phyloP scores from a whole-genome alignment of 2,329 filamentous ascomycete genomes.

The Hypoxylon sp. region DNA sequence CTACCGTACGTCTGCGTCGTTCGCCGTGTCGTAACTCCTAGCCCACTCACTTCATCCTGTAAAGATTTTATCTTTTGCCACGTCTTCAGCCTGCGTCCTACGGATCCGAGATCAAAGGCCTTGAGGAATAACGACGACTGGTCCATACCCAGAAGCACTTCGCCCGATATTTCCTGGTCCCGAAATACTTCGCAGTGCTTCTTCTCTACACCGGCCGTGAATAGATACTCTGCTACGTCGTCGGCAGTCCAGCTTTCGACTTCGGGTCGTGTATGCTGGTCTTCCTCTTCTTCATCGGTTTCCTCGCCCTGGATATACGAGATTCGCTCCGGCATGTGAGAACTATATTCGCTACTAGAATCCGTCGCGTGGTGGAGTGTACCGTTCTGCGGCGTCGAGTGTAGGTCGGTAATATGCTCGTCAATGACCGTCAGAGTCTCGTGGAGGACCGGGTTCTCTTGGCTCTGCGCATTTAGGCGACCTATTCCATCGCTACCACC shows the following conservation, averaged over 20 bases:
- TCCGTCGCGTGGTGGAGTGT: slow-evolving; percentile 68
- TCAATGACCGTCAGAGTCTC: slow-evolving; percentile 96
- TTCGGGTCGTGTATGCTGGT: slow-evolving; percentile 71
- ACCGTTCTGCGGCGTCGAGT: slow-evolving; percentile 61
- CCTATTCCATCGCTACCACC: slow-evolving; percentile 50
- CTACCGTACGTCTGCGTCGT: slow-evolving; percentile 66
- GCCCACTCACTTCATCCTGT: slow-evolving; percentile 81
- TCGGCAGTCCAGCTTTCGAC: slow-evolving; percentile 81
- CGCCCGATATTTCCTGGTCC: slow-evolving; percentile 94
- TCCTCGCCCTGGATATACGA: slow-evolving; percentile 95
- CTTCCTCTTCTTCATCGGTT: slow-evolving; percentile 90
- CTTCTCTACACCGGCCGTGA: slow-evolving; percentile 83
- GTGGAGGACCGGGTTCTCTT: slow-evolving; percentile 76
- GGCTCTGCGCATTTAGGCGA: slow-evolving; percentile 54
- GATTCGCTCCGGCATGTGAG: slow-evolving; percentile 74
- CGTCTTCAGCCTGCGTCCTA: slow-evolving; percentile 87
- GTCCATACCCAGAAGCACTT: slow-evolving; percentile 93
- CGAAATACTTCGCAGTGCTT: slow-evolving; percentile 93
- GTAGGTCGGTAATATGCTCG: slow-evolving; percentile 92
- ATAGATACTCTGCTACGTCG: slow-evolving; percentile 88
- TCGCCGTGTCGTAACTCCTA: slow-evolving; percentile 53
- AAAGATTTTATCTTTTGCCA: slow-evolving; percentile 96
- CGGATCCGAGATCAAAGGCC: slow-evolving; percentile 90
- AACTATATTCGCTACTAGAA: slow-evolving; percentile 91
- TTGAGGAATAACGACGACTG: slow-evolving; percentile 95